Conservation (phyloP, 2,329 filamentous ascomycete genomes). For the Dactylellina parvicollis region DNA sequence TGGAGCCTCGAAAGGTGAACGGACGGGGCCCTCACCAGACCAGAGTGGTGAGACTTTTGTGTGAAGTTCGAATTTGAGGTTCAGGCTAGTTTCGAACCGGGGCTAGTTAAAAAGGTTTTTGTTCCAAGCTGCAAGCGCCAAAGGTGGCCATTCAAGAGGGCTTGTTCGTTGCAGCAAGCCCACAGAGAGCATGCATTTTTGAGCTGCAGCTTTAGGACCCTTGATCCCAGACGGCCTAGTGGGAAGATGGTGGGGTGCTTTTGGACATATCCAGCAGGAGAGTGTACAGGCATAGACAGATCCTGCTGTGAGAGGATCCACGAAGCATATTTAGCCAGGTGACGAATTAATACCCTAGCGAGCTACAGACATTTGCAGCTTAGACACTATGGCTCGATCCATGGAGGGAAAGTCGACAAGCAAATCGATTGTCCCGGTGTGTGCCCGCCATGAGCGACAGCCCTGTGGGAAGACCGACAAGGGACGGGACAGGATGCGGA, state of each 20-base stretch:
- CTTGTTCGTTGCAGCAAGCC: slow-evolving; percentile 39
- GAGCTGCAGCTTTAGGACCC: slow-evolving; percentile 51
- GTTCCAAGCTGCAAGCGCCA: slow-evolving; percentile 44
- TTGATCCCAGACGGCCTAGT: slow-evolving; percentile 46
- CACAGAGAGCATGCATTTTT: slow-evolving; percentile 22
- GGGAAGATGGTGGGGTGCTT: slow-evolving; percentile 55
- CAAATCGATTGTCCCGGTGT: slow-evolving; percentile 46
- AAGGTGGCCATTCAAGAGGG: slow-evolving; percentile 43
- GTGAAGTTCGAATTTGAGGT: slow-evolving; percentile 12
- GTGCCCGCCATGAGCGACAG: slow-evolving; percentile 50
- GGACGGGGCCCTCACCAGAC: slow-evolving; percentile 9
- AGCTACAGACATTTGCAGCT: slow-evolving; percentile 28
- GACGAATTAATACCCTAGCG: slow-evolving; percentile 53
- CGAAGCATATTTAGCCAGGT: slow-evolving; percentile 53
- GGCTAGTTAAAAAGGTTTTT: slow-evolving; percentile 22
- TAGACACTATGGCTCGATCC: slow-evolving; percentile 28
- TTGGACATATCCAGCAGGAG: slow-evolving; percentile 39
- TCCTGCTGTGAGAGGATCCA: slow-evolving; percentile 50
- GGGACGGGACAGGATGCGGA: slow-evolving; percentile 54
- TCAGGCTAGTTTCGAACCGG: slow-evolving; percentile 28
- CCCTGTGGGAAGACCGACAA: slow-evolving; percentile 53
- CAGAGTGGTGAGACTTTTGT: slow-evolving; percentile 11
- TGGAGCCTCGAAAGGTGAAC: slow-evolving; percentile 22
- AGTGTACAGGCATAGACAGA: slow-evolving; percentile 21
- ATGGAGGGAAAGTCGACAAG: slow-evolving; percentile 18